Conservation (phyloP, 73 alveolate species). For the Blepharisma japonicum region DNA sequence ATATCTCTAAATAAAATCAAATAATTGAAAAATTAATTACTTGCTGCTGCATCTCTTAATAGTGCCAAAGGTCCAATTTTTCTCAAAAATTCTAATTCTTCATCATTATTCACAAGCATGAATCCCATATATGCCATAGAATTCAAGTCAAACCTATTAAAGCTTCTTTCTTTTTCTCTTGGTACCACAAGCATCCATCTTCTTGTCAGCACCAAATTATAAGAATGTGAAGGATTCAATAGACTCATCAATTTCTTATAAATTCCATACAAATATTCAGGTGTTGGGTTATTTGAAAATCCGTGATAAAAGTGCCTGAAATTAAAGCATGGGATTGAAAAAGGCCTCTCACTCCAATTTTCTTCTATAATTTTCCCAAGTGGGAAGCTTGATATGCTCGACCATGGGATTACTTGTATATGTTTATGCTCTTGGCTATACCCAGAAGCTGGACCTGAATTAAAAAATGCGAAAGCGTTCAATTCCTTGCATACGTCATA, state of each 20-base stretch:
- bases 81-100: slow-evolving; percentile 32
- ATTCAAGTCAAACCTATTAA: slow-evolving; percentile 19
- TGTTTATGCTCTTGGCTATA: slow-evolving; percentile 65
- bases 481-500: slow-evolving; percentile 31
- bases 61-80: slow-evolving; percentile 35
- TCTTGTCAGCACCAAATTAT: slow-evolving; percentile 22
- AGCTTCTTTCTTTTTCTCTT: slow-evolving; percentile 22
- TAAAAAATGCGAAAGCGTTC: slow-evolving; percentile 53
- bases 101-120: slow-evolving; percentile 33
- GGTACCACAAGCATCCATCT: slow-evolving; percentile 31
- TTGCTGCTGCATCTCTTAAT: slow-evolving; percentile 30
- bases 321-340: slow-evolving; percentile 9
- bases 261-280: not conserved
- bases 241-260: not conserved
- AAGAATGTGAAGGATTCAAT: not conserved
- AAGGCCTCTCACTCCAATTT: not conserved
- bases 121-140: slow-evolving; percentile 30
- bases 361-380: not conserved
- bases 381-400: slow-evolving; percentile 17
- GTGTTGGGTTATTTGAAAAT: not conserved
- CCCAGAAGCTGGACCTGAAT: slow-evolving; percentile 58
- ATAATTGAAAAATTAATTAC: not conserved
- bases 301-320: slow-evolving; percentile 31
- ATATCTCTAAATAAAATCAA: too few species aligned
- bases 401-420: slow-evolving; percentile 50